Evolutionary conservation across 2,329 filamentous ascomycete genomes (phyloP).

Genomic region (Reticulascus tulasneorum): DNA sequence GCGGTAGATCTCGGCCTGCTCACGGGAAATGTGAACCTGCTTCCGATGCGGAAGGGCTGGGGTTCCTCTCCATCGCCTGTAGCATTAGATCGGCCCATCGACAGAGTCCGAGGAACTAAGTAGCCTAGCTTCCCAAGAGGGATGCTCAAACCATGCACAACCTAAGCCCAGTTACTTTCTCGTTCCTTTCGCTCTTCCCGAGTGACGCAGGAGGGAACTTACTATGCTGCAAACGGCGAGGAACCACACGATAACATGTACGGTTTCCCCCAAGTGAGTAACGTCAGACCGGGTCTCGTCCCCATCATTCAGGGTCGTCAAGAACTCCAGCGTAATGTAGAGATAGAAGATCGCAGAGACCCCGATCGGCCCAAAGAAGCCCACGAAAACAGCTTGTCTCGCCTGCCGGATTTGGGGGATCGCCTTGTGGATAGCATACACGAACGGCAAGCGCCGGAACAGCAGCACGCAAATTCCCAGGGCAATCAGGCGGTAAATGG

Average conservation of each 20-base stretch:
- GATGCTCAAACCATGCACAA: constrained; percentile 79
- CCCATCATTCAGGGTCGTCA: constrained; percentile 55
- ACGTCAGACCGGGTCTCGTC: constrained; percentile 64
- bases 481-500: constrained; percentile 67
- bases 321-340: constrained; percentile 74
- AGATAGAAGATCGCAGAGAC: constrained; percentile 90
- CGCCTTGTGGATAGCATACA: constrained; percentile 67
- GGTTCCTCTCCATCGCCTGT: constrained; percentile 15
- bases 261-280: constrained; percentile 57
- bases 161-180: constrained; percentile 31
- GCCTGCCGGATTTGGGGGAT: constrained; percentile 76
- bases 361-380: constrained; percentile 90
- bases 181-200: background rate
- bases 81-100: constrained; percentile 21
- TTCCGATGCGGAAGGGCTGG: constrained; percentile 24
- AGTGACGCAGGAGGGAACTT: constrained; percentile 33
- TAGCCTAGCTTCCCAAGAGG: constrained; percentile 66
- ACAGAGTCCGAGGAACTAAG: constrained; percentile 60
- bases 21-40: constrained; percentile 20
- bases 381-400: constrained; percentile 77
- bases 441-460: constrained; percentile 71
- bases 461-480: constrained; percentile 74
- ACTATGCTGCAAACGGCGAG: constrained; percentile 78
- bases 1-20: constrained; percentile 10
- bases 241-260: constrained; percentile 80